Evolutionary conservation across 805 yeast species (phyloP).

Genomic region (Danielia reshetovae): DNA sequence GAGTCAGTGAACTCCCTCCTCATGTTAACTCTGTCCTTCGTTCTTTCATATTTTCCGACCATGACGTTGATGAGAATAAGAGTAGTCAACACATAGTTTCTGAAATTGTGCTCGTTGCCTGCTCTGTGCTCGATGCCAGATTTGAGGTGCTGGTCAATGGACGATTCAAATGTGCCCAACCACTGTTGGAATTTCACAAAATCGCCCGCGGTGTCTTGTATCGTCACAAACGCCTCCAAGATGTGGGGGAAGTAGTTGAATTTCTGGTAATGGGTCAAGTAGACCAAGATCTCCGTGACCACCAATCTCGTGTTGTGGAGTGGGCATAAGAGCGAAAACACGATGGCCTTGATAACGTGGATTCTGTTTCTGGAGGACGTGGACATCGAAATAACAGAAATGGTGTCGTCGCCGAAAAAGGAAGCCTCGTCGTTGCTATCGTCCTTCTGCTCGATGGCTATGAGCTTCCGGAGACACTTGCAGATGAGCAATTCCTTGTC

Average conservation of each 20-base stretch:
- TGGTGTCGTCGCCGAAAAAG: constrained; percentile 3
- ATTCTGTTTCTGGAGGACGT: constrained; percentile 19
- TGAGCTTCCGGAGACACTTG: constrained; percentile 32
- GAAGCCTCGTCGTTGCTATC: constrained; percentile 3
- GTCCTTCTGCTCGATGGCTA: constrained; percentile 22
- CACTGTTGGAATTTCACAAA: constrained; percentile 38
- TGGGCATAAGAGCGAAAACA: constrained; percentile 38
- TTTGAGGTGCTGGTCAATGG: constrained; percentile 27
- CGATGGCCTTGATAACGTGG: constrained; percentile 34
- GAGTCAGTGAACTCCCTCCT: constrained; percentile 37
- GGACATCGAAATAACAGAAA: constrained; percentile 4
- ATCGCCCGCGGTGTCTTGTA: constrained; percentile 36
- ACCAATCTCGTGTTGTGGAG: constrained; percentile 35
- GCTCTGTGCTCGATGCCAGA: constrained; percentile 11
- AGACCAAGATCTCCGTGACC: constrained; percentile 41
- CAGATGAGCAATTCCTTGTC: constrained; percentile 38
- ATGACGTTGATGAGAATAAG: constrained; percentile 34
- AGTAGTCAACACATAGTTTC: constrained; percentile 33
- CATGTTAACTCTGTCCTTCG: constrained; percentile 25
- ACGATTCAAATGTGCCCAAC: constrained; percentile 34
- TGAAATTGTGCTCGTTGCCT: constrained; percentile 19
- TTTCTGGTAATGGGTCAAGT: constrained; percentile 20
- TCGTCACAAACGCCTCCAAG: constrained; percentile 27
- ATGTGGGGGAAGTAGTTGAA: constrained; percentile 23
- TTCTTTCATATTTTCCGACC: constrained; percentile 23